phyloP scores from a whole-genome alignment of 495 filamentous ascomycete species.

The Oidiodendron maius region DNA sequence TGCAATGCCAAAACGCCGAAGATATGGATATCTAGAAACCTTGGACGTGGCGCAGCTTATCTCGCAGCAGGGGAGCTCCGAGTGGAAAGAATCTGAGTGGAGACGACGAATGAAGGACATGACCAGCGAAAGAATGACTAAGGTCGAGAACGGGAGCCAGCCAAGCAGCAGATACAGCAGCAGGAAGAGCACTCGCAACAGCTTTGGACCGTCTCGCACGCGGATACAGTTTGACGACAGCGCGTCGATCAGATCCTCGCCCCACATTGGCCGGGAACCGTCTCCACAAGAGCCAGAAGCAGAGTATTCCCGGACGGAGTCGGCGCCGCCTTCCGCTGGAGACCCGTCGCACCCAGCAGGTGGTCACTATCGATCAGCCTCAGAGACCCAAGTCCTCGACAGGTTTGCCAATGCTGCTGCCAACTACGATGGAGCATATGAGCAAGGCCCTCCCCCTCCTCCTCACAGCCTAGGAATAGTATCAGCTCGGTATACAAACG shows the following conservation, averaged over 20 bases:
- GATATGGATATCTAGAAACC: slow-evolving; percentile 88
- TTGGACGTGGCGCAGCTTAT: slow-evolving; percentile 78
- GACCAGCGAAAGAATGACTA: slow-evolving; percentile 71
- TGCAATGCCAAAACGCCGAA: slow-evolving; percentile 82
- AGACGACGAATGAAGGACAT: slow-evolving; percentile 81
- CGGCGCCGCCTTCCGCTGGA: slow-evolving; percentile 31
- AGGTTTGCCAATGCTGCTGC: slow-evolving; percentile 29
- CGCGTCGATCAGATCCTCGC: slow-evolving; percentile 48
- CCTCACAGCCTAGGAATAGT: slow-evolving; percentile 24
- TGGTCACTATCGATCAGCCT: slow-evolving; percentile 20
- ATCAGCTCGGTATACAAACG: slow-evolving; percentile 2
- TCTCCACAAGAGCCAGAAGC: slow-evolving; percentile 12
- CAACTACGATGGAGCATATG: slow-evolving; percentile 30
- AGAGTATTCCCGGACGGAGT: slow-evolving; percentile 34
- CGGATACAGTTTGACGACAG: slow-evolving; percentile 63
- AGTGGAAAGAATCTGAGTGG: slow-evolving; percentile 91
- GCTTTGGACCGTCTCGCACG: slow-evolving; percentile 38
- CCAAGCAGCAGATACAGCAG: slow-evolving; percentile 56
- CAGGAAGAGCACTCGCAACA: slow-evolving; percentile 59
- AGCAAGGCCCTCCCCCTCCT: slow-evolving; percentile 22
- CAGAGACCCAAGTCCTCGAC: slow-evolving; percentile 37
- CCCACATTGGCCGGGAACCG: slow-evolving; percentile 41
- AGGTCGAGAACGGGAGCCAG: slow-evolving; percentile 35
- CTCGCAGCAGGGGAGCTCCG: slow-evolving; percentile 64
- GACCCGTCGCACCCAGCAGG: neutral